Base-by-base conservation (phyloP, 805 yeast genomes). In the Ogataea methylovora region DNA sequence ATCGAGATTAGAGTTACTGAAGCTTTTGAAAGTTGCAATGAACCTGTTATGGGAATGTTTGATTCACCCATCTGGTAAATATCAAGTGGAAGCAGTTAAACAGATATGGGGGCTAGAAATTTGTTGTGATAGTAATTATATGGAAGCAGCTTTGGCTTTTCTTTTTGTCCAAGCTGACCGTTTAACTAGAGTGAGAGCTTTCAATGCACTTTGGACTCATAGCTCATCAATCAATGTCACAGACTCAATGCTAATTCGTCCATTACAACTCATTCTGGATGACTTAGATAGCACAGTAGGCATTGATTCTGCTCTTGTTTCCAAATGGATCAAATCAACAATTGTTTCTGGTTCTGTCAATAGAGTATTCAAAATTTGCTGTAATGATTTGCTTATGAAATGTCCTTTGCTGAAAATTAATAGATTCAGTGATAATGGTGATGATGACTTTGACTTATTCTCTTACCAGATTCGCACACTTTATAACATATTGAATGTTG, bases 131-230 rank as follows among this genome's bases (percentile, higher is more conserved):
- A 48, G 68, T 2, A 58, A 70, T 30, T 69, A 72, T 40, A 68
- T 87, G 18, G 94, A 87, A 46, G 90, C 94, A 1, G 82, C 85
- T 0, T 42, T 88, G 3, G 62, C 84, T 0, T 61, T 71, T 2
- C 64, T 76, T 30, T 66, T 84, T 21, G 48, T 78, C 11, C 50
- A 65, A 4, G 52, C 63, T 1, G 48, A 56, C 6, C 51, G 49
- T 24, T 56, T 67, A 15, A 56, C 65, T 13, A 63, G 76, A 39
- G 54, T 80, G 1, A 53, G 62, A 13, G 80, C 83, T 0, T 71
- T 85, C 42, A 67, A 75, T 33, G 67, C 74, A 8, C 51, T 88
- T 5, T 90, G 97, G 97, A 65, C 67, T 3, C 90, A 84, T 45
- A 69, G 90, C 0, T 40, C 57, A 8, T 54, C 65, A n/a, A 49